phyloP scores from a whole-genome alignment of 164 flowering plant genomes.

The Dillenia turbinata region DNA sequence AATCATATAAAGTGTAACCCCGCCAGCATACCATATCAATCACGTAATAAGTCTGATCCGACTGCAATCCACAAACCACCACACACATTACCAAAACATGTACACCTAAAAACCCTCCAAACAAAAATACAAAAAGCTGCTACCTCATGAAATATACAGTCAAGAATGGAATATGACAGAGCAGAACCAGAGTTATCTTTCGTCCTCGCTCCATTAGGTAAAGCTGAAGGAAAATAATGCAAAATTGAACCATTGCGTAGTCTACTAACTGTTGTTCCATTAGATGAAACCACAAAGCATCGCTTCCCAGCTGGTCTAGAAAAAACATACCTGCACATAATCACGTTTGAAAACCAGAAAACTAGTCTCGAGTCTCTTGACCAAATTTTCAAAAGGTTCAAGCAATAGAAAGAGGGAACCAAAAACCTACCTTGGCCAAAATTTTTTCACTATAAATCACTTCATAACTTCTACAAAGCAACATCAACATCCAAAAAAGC shows the following conservation, averaged over 20 bases:
- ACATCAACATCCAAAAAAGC: too few relatives aligned
- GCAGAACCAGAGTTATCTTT: conserved; percentile 47
- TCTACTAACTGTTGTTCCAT: conserved; percentile 88
- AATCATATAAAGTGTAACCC: conserved; percentile 80
- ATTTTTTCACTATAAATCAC: too few relatives aligned
- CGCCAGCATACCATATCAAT: conserved; percentile 96
- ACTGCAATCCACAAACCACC: conserved; percentile 36
- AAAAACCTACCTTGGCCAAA: too few relatives aligned
- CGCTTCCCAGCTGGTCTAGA: conserved; percentile 91
- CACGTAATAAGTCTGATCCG: conserved; percentile 88
- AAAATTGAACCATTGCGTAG: conserved; percentile 73
- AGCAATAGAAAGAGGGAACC: too few relatives aligned
- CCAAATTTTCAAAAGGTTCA: too few relatives aligned
- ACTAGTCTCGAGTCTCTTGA: too few relatives aligned
- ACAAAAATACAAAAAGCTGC: not conserved
- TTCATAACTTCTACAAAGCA: too few relatives aligned
- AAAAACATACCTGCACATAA: conserved; percentile 64
- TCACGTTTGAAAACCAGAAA: too few relatives aligned
- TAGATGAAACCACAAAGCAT: conserved; percentile 87
- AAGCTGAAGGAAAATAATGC: conserved; percentile 86
- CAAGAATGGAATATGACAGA: conserved; percentile 70
- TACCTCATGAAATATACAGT: conserved; percentile 97
- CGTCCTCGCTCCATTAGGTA: conserved; percentile 79
- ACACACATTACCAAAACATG: conserved; percentile 1
- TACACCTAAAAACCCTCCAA: not conserved